Conservation (phyloP, 2,329 filamentous ascomycete genomes). For the Aspergillus quadricinctus region DNA sequence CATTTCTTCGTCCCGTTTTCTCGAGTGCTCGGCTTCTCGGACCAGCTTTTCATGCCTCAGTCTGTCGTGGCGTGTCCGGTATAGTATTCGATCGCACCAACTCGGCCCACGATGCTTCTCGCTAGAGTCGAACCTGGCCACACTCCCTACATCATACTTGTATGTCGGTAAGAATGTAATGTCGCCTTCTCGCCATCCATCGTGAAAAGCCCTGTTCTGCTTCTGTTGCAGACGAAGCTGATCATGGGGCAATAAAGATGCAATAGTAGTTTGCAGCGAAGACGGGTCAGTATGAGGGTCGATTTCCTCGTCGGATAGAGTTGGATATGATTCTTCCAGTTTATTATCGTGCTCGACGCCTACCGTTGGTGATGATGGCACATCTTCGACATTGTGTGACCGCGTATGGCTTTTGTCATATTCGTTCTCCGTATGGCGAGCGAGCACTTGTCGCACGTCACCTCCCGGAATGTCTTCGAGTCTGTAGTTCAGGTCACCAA, state of each 20-base stretch:
- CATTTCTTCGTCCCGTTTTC: conserved; percentile 79
- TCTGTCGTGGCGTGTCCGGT: conserved; percentile 68
- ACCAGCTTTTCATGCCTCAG: conserved; percentile 60
- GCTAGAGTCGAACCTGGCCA: conserved; percentile 88
- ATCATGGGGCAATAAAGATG: conserved; percentile 84
- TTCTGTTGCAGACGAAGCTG: conserved; percentile 73
- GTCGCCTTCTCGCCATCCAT: conserved; percentile 85
- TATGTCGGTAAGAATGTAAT: conserved; percentile 92
- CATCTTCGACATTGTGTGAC: conserved; percentile 22
- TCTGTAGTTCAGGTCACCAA: conserved; percentile 93
- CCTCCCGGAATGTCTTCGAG: conserved; percentile 83
- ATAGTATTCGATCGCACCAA: conserved; percentile 95
- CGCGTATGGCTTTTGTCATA: conserved; percentile 55
- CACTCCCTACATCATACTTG: conserved; percentile 94
- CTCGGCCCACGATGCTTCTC: conserved; percentile 90
- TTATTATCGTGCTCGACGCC: conserved; percentile 9
- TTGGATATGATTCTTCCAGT: conserved; percentile 4
- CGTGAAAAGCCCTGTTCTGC: conserved; percentile 74
- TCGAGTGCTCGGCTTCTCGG: conserved; percentile 62
- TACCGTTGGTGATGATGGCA: conserved; percentile 14
- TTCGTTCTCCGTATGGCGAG: conserved; percentile 75
- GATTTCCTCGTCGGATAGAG: conserved; percentile 56
- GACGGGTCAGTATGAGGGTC: conserved; percentile 73
- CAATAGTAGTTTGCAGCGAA: conserved; percentile 81
- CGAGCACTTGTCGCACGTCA: conserved; percentile 80